A percentile compares a stretch with the other conserved stretches of the same genome.
Conservation (phyloP, 768 basidiomycete species). For the Boletus edulis region DNA sequence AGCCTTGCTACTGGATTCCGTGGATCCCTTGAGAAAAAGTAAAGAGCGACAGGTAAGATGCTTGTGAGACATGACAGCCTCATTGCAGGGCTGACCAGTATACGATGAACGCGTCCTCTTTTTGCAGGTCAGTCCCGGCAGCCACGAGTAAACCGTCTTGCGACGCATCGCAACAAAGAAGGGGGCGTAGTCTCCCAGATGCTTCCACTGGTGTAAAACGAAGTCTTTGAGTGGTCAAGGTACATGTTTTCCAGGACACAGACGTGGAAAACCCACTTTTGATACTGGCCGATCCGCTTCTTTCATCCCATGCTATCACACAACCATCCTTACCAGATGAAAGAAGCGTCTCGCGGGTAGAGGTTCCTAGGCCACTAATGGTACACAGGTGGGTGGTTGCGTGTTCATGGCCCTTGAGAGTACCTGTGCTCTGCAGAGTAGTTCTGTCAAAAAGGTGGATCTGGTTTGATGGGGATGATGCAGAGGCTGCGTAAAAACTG, state of each 20-base stretch:
- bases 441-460: constrained; percentile 68
- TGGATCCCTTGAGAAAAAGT: constrained; percentile 64
- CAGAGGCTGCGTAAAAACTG: constrained; percentile 59
- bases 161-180: constrained; percentile 72
- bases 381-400: constrained; percentile 57
- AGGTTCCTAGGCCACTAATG: constrained; percentile 40
- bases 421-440: constrained; percentile 44
- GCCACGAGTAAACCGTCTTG: constrained; percentile 69
- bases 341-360: constrained; percentile 45
- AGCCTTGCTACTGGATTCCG: constrained; percentile 70
- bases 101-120: constrained; percentile 77
- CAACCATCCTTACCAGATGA: constrained; percentile 72
- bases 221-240: constrained; percentile 40
- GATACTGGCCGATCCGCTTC: constrained; percentile 48
- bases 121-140: constrained; percentile 78
- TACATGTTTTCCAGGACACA: neutral
- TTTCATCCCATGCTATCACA: constrained; percentile 75
- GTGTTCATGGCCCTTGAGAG: constrained; percentile 54
- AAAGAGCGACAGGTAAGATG: neutral
- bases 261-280: constrained; percentile 49
- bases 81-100: constrained; percentile 61
- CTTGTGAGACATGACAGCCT: neutral
- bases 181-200: constrained; percentile 38
- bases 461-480: constrained; percentile 56
- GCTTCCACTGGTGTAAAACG: constrained; percentile 43